phyloP scores from a whole-genome alignment of 306 rosid genomes.

The Dicorynia guianensis region DNA sequence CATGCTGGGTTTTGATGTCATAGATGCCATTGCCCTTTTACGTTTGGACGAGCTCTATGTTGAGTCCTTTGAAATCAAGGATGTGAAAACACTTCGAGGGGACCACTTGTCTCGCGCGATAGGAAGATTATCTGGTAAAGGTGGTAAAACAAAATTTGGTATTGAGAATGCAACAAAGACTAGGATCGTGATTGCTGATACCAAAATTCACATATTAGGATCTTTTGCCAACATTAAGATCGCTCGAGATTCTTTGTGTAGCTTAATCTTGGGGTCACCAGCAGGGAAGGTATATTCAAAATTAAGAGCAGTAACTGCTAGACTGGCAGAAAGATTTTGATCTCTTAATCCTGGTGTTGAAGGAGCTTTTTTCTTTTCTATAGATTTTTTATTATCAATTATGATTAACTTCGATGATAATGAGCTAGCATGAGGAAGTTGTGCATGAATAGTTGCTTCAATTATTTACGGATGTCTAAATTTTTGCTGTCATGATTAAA shows the following conservation, averaged over 20 bases:
- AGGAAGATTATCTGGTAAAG: conserved; percentile 88
- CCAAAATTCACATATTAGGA: conserved; percentile 88
- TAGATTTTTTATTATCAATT: not conserved
- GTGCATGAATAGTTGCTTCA: not conserved
- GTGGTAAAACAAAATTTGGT: conserved; percentile 85
- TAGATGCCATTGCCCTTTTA: conserved; percentile 62
- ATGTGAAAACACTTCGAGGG: conserved; percentile 62
- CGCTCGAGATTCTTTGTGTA: conserved; percentile 88
- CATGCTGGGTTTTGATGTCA: conserved; percentile 66
- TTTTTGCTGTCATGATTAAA: not conserved
- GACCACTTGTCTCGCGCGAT: conserved; percentile 93
- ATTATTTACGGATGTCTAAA: conserved; percentile 12
- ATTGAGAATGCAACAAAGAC: conserved; percentile 90
- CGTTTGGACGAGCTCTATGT: conserved; percentile 64
- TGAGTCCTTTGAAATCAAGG: conserved; percentile 68
- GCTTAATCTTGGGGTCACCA: conserved; percentile 84
- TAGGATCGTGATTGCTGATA: conserved; percentile 82
- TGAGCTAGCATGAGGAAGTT: conserved; percentile 24
- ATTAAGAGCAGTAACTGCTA: conserved; percentile 77
- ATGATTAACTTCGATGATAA: conserved; percentile 7
- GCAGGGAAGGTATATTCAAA: conserved; percentile 89
- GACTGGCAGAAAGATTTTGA: conserved; percentile 85
- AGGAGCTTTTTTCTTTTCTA: conserved; percentile 8
- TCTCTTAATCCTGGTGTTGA: conserved; percentile 3
- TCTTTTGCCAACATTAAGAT: conserved; percentile 81